These are phyloP conservation scores for Blastobotrys persicus DNA, from an alignment of 1,139 yeast species.

Conservation along the genomic window DNA sequence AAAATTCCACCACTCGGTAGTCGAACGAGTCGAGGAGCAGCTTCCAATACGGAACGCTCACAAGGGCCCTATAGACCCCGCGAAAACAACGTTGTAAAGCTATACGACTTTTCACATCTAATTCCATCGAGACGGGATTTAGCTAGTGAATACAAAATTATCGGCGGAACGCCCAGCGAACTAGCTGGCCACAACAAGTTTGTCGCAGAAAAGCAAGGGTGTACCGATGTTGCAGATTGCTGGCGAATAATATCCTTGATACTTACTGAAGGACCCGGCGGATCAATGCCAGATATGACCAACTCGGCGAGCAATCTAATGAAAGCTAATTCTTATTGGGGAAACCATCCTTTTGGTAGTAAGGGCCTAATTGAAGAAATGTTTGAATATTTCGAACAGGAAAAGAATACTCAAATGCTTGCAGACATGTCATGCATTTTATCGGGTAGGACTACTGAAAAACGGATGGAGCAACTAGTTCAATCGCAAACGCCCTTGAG, in stretches of 20 bases:
- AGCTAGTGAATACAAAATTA: conserved; percentile 70
- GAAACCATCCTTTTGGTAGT: conserved; percentile 78
- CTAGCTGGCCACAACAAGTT: conserved; percentile 67
- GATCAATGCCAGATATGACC: neutral
- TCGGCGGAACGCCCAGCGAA: conserved; percentile 64
- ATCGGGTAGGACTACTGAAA: conserved; percentile 21
- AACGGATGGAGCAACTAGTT: neutral
- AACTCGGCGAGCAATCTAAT: neutral
- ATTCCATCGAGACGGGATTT: conserved; percentile 76
- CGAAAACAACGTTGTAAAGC: conserved; percentile 52
- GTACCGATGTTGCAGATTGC: conserved; percentile 63
- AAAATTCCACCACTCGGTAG: conserved; percentile 9
- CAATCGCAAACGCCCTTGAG: neutral
- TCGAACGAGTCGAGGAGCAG: conserved; percentile 11
- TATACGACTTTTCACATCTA: conserved; percentile 64
- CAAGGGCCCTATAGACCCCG: conserved; percentile 8
- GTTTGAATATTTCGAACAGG: conserved; percentile 59
- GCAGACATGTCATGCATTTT: conserved; percentile 80
- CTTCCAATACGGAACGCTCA: conserved; percentile 20
- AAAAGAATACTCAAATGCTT: conserved; percentile 79
- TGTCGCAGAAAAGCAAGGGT: conserved; percentile 68
- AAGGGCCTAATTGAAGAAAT: conserved; percentile 66
- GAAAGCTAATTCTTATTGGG: conserved; percentile 51
- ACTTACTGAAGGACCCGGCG: conserved; percentile 23
- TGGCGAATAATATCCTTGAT: conserved; percentile 57